Conservation (phyloP, 768 basidiomycete species). For the Trametes cinnabarina region DNA sequence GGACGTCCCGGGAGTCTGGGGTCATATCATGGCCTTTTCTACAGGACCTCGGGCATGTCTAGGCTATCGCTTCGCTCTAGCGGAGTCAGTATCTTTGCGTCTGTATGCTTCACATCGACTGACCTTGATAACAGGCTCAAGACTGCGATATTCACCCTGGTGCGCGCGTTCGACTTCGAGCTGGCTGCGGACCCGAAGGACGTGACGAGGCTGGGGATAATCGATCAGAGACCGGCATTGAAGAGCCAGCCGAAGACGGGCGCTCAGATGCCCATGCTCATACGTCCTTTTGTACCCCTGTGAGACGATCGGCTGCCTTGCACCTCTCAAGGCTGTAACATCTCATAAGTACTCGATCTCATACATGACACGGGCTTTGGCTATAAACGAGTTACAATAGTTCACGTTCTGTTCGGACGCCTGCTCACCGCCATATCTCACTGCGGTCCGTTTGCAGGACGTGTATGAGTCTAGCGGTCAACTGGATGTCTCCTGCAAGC, state of each 20-base stretch:
- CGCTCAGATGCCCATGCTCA: conserved; percentile 22
- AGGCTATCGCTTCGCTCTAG: conserved; percentile 61
- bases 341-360: no score
- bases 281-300: no score
- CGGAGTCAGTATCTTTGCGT: conserved; percentile 46
- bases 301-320: neutral
- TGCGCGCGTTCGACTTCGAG: conserved; percentile 30
- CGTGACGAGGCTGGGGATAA: conserved; percentile 15
- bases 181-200: conserved; percentile 23
- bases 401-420: no score
- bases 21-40: conserved; percentile 57
- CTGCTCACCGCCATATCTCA: neutral
- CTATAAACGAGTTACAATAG: no score
- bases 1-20: conserved; percentile 58
- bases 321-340: no score
- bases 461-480: neutral
- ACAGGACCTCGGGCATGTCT: conserved; percentile 66
- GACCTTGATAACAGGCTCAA: conserved; percentile 23
- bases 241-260: conserved; percentile 13
- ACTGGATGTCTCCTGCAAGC: neutral
- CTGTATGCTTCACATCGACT: neutral
- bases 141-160: conserved; percentile 29
- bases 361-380: no score
- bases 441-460: neutral
- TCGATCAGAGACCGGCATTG: conserved; percentile 26